Base-by-base conservation (phyloP, 2,329 filamentous ascomycete species). In the Shiraia bambusicola region DNA sequence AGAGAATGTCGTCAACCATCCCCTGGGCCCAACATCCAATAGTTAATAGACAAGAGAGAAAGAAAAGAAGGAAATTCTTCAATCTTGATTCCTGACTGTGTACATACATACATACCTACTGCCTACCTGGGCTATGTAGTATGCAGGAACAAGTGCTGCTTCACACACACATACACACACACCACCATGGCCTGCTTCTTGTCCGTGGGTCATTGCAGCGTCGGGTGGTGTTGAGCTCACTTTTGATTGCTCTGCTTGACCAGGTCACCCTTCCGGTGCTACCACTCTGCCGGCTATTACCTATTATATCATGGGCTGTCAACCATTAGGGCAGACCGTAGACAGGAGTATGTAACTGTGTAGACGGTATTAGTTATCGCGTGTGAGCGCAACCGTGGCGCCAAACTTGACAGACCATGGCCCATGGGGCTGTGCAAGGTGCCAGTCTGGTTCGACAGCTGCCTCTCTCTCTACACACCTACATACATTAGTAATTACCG, bases 101-200 rank as follows among this genome's bases (percentile, higher is more conserved):
- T n/a, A n/a, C n/a, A n/a, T n/a, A n/a, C n/a, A n/a, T n/a, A n/a
- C n/a, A n/a, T n/a, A n/a, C n/a, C n/a, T n/a, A n/a, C n/a, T n/a
- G n/a, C n/a, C n/a, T n/a, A n/a, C n/a, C n/a, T n/a, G n/a, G n/a
- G n/a, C n/a, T n/a, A n/a, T n/a, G n/a, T n/a, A n/a, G n/a, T n/a
- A 52, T 51, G 54, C 57, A 62, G 56, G 52, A 57, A 56, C 54
- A 54, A 34, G 34, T 32, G 48, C 50, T 45, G 40, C 34, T 45
- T 44, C 42, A 45, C 35, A n/a, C n/a, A n/a, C n/a, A n/a, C n/a
- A n/a, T n/a, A n/a, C n/a, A n/a, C n/a, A n/a, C n/a, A 27, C 39
- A 39, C 42, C 25, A 27, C 34, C 35, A 40, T 39, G 34, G 37
- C 19, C 19, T 22, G 19, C 8, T 22, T 22, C 4, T 22, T 22